Conservation (phyloP, 306 rosid genomes). For the Coriaria nepalensis region DNA sequence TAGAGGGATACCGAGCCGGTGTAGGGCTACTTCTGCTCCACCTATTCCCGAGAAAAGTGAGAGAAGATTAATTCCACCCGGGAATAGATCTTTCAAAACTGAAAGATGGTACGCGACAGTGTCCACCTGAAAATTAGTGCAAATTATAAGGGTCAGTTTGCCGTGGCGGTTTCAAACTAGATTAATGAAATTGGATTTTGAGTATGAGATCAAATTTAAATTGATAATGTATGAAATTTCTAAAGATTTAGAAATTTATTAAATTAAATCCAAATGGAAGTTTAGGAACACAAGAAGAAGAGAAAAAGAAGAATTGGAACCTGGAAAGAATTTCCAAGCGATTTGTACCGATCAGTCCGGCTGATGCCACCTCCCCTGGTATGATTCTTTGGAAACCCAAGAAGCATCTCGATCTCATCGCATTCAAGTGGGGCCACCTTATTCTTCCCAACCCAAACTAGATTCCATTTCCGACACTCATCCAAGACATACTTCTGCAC, state of each 20-base stretch:
- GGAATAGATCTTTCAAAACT: conserved; percentile 63
- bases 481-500: conserved; percentile 53
- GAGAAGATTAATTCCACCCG: conserved; percentile 70
- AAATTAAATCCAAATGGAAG: neutral
- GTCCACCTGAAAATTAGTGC: conserved; percentile 50
- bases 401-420: conserved; percentile 74
- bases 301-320: conserved; percentile 12
- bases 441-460: conserved; percentile 96
- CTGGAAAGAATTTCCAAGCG: conserved; percentile 97
- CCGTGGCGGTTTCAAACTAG: no score
- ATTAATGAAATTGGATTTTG: no score
- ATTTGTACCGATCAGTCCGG: conserved; percentile 80
- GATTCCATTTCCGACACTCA: conserved; percentile 86
- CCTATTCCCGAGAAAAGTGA: conserved; percentile 95
- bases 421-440: conserved; percentile 93
- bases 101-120: conserved; percentile 91
- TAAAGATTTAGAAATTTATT: no score
- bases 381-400: conserved; percentile 90
- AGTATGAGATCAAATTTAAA: no score
- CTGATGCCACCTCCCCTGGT: conserved; percentile 98
- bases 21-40: conserved; percentile 94
- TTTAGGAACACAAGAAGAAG: neutral
- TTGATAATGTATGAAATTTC: neutral
- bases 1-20: conserved; percentile 63
- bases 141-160: no score